A percentile compares a stretch with the other conserved stretches of the same genome.
These are phyloP conservation scores for Hamamelis virginiana DNA, from an alignment of 164 flowering plant genomes.

Conservation along the genomic window DNA sequence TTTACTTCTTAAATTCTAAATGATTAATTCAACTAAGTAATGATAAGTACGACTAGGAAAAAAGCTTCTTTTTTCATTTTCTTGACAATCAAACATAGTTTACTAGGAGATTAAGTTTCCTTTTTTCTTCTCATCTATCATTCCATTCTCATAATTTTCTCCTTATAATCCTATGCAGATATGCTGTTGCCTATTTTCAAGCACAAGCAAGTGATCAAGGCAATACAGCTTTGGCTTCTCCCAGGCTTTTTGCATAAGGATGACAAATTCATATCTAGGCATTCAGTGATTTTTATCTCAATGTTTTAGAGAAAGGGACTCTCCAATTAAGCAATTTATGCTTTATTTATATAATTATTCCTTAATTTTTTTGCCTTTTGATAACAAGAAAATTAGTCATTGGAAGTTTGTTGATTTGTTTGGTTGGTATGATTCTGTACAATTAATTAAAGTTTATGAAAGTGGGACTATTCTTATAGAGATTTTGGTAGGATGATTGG, in stretches of 20 bases:
- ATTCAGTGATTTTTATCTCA: not conserved
- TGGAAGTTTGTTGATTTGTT: not conserved
- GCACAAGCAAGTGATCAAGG: not conserved
- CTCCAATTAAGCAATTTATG: not conserved
- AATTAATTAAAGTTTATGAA: too few relatives aligned
- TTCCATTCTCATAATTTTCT: not conserved
- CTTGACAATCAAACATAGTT: not conserved
- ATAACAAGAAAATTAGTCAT: not conserved
- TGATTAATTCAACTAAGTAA: too few relatives aligned
- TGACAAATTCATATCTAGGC: not conserved
- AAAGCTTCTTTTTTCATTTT: not conserved
- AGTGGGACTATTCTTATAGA: too few relatives aligned
- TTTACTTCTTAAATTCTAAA: too few relatives aligned
- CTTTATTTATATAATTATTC: not conserved
- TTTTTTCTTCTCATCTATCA: not conserved
- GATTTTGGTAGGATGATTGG: too few relatives aligned
- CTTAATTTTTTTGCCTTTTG: not conserved
- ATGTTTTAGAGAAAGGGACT: not conserved
- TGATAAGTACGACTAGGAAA: too few relatives aligned
- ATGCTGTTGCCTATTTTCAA: constrained; percentile 21
- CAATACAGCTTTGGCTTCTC: not conserved
- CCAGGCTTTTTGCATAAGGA: too few relatives aligned
- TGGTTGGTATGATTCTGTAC: not conserved
- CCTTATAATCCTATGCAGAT: constrained; percentile 15
- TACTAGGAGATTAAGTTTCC: too few relatives aligned